Percentiles rank a stretch among this genome's conserved stretches.
Conservation (phyloP, 2,329 filamentous ascomycete genomes). For the Orbilia oligospora region DNA sequence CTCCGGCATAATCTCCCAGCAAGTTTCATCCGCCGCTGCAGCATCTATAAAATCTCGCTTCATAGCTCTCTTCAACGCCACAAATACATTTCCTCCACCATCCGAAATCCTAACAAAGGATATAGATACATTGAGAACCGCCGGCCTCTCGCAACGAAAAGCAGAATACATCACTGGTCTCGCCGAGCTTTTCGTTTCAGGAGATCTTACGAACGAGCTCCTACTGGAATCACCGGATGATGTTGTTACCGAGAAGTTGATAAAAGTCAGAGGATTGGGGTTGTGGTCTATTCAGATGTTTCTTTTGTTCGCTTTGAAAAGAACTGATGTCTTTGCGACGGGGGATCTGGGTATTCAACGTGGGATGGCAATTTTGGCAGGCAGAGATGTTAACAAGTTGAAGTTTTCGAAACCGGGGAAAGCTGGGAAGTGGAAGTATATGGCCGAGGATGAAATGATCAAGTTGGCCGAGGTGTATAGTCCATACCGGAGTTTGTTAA, state of each 20-base stretch:
- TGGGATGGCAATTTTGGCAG: conserved; percentile 90
- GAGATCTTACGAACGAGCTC: conserved; percentile 82
- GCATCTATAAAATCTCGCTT: conserved; percentile 90
- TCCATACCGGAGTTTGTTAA: conserved; percentile 75
- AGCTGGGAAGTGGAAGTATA: conserved; percentile 94
- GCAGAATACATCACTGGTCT: conserved; percentile 93
- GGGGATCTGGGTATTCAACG: conserved; percentile 95
- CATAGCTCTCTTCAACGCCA: conserved; percentile 76
- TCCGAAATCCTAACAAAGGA: conserved; percentile 77
- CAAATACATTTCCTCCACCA: conserved; percentile 79
- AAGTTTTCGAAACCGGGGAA: conserved; percentile 77
- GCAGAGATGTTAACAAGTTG: conserved; percentile 84
- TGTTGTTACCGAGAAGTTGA: conserved; percentile 84
- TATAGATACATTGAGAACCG: conserved; percentile 80
- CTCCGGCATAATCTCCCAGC: conserved; percentile 93
- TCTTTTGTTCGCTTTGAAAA: conserved; percentile 92
- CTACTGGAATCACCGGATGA: conserved; percentile 86
- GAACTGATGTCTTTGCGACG: conserved; percentile 91
- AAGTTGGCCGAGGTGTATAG: conserved; percentile 83
- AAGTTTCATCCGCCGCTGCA: conserved; percentile 93
- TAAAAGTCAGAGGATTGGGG: conserved; percentile 87
- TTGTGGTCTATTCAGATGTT: conserved; percentile 98
- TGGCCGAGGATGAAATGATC: conserved; percentile 92
- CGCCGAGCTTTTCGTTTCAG: conserved; percentile 81
- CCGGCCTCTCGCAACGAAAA: conserved; percentile 92